These are phyloP conservation scores for Penicillium dipodomyicola DNA, from an alignment of 495 filamentous ascomycete genomes.

Conservation along the genomic window DNA sequence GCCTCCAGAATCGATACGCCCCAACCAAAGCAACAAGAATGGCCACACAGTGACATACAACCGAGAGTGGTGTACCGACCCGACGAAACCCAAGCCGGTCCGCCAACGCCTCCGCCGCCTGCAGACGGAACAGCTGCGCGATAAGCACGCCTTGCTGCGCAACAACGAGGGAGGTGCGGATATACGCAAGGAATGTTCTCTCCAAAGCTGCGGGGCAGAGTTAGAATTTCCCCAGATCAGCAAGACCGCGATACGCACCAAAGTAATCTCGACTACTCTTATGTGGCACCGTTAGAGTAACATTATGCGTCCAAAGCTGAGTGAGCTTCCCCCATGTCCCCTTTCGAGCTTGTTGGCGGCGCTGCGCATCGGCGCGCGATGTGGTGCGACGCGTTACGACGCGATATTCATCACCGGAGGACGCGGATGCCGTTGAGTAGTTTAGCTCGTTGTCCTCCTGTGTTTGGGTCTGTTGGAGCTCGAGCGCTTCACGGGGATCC, in stretches of 20 bases:
- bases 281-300: constrained; percentile 40
- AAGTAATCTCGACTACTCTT: constrained; percentile 48
- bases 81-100: constrained; percentile 55
- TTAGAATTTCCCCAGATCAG: neutral
- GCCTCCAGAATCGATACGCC: constrained; percentile 64
- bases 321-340: constrained; percentile 26
- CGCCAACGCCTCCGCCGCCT: constrained; percentile 40
- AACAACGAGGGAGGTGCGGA: constrained; percentile 67
- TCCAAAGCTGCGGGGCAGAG: constrained; percentile 55
- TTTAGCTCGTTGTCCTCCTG: constrained; percentile 22
- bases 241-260: constrained; percentile 25
- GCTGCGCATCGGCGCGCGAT: constrained; percentile 10
- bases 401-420: constrained; percentile 40
- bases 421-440: constrained; percentile 27
- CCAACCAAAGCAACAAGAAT: constrained; percentile 59
- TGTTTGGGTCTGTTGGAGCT: constrained; percentile 31
- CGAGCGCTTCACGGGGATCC: constrained; percentile 26
- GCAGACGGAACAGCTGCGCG: constrained; percentile 69
- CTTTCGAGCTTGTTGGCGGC: constrained; percentile 22
- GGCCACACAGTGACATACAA: constrained; percentile 55
- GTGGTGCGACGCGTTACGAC: constrained; percentile 30
- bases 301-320: constrained; percentile 42
- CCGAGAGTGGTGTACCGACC: constrained; percentile 64
- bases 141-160: constrained; percentile 64
- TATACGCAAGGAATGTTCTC: constrained; percentile 74